Conservation (phyloP, 805 yeast species). For the Metschnikowia aberdeeniae region DNA sequence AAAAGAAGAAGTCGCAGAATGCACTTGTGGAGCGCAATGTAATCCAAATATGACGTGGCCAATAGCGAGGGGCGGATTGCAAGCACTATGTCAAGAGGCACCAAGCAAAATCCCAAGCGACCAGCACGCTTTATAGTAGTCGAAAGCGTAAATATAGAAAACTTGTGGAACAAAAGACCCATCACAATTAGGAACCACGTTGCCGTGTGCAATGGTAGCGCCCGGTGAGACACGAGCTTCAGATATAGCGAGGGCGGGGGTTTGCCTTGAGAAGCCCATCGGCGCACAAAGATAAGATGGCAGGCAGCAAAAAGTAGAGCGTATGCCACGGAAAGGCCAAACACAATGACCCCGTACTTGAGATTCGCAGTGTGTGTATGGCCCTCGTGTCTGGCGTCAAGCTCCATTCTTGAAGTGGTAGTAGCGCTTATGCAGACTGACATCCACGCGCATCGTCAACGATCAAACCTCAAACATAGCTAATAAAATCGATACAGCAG, state of each 20-base stretch:
- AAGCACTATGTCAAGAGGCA: constrained; percentile 55
- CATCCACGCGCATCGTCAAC: constrained; percentile 1
- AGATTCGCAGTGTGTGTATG: constrained; percentile 52
- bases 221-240: constrained; percentile 24
- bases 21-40: constrained; percentile 66
- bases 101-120: constrained; percentile 52
- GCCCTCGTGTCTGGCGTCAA: constrained; percentile 42
- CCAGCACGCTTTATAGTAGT: constrained; percentile 54
- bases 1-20: constrained; percentile 53
- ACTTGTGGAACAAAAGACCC: constrained; percentile 30
- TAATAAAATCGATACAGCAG: no score
- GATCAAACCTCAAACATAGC: not conserved
- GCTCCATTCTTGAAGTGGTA: constrained; percentile 4
- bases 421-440: not conserved
- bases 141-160: constrained; percentile 27
- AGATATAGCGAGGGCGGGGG: constrained; percentile 23
- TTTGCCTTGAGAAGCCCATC: constrained; percentile 38
- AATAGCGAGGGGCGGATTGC: constrained; percentile 54
- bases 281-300: constrained; percentile 26
- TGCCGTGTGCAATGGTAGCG: constrained; percentile 32
- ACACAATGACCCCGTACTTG: constrained; percentile 54
- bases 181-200: constrained; percentile 32
- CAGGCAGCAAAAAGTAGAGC: constrained; percentile 30
- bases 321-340: constrained; percentile 41
- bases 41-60: constrained; percentile 47